Conservation (phyloP, 1,139 yeast species). For the Diutina pseudorugosa region DNA sequence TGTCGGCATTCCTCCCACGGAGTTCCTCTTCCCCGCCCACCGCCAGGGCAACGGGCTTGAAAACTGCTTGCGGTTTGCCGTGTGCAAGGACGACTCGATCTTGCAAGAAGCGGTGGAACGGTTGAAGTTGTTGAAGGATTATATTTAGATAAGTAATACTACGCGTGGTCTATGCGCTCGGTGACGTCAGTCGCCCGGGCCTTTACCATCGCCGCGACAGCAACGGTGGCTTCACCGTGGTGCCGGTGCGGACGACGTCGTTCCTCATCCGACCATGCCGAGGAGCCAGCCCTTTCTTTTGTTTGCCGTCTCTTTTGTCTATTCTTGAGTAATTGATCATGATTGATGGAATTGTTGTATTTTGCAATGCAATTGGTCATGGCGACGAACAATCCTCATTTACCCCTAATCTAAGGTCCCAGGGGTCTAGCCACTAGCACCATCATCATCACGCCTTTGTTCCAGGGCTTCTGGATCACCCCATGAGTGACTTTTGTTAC, state of each 20-base stretch:
- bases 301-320: too few species aligned
- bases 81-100: constrained; percentile 79
- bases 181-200: not conserved
- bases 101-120: constrained; percentile 73
- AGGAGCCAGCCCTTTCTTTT: too few species aligned
- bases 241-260: not conserved
- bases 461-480: too few species aligned
- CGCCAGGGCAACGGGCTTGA: constrained; percentile 70
- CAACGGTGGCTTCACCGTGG: not conserved
- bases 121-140: constrained; percentile 57
- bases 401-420: too few species aligned
- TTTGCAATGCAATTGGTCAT: too few species aligned
- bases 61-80: constrained; percentile 83
- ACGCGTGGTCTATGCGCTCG: not conserved
- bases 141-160: constrained; percentile 12
- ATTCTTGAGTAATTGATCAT: too few species aligned
- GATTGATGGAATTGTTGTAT: too few species aligned
- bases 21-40: constrained; percentile 50
- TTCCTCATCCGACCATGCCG: not conserved
- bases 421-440: too few species aligned
- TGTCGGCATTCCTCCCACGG: constrained; percentile 94
- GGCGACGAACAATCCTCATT: too few species aligned
- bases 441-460: too few species aligned
- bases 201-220: not conserved
- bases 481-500: too few species aligned